phyloP scores from a whole-genome alignment of 2,329 filamentous ascomycete genomes.

The Emmonsiellopsis sp. region DNA sequence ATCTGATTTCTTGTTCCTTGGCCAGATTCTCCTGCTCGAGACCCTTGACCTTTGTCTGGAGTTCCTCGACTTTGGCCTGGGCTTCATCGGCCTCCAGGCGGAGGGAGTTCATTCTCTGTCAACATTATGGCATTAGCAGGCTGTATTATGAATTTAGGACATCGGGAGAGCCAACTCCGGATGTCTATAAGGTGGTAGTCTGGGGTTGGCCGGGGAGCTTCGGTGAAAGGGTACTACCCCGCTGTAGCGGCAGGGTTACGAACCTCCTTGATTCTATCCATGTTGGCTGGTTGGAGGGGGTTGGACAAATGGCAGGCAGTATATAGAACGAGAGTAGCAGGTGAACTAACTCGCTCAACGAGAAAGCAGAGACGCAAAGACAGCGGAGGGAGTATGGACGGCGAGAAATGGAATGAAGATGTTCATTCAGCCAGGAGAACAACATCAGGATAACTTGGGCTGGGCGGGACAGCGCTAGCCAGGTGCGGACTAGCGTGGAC shows the following conservation, averaged over 20 bases:
- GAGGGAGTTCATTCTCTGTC: constrained; percentile 48
- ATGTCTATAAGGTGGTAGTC: background rate
- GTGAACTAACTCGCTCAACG: background rate
- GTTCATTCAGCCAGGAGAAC: no score
- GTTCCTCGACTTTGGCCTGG: constrained; percentile 71
- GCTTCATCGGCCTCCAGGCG: constrained; percentile 89
- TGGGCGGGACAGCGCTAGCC: no score
- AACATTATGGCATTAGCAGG: background rate
- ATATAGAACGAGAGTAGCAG: constrained; percentile 7
- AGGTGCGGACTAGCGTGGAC: no score
- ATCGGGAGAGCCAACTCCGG: no score
- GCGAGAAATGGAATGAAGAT: no score
- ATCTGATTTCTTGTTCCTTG: constrained; percentile 98
- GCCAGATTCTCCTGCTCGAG: constrained; percentile 91
- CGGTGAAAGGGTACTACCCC: constrained; percentile 26
- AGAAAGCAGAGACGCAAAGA: background rate
- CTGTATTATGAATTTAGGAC: no score
- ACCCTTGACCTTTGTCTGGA: constrained; percentile 75
- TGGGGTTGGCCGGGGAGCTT: constrained; percentile 17
- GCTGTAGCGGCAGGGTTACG: constrained; percentile 36
- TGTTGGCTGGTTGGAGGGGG: constrained; percentile 38
- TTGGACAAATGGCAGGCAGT: constrained; percentile 22
- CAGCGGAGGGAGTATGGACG: background rate
- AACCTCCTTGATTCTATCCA: constrained; percentile 89
- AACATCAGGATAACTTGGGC: no score